These are phyloP conservation scores for Mycotypha africana DNA, from an alignment of 371 early-diverging fungal species.

Conservation along the genomic window DNA sequence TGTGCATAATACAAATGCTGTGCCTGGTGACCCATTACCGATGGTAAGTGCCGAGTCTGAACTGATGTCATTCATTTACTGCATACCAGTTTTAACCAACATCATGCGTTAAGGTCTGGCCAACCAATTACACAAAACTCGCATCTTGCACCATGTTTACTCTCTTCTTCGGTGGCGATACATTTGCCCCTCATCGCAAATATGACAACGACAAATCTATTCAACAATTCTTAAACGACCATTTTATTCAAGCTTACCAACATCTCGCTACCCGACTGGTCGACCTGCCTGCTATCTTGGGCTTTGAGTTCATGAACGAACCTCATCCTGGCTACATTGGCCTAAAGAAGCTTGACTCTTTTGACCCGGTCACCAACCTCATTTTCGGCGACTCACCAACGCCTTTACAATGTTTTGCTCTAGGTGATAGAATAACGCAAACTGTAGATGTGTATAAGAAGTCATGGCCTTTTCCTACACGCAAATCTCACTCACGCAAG, in stretches of 20 bases:
- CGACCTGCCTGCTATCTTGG: slow-evolving; percentile 61
- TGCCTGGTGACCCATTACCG: slow-evolving; percentile 56
- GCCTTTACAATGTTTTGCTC: slow-evolving; percentile 66
- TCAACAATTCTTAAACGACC: slow-evolving; percentile 49
- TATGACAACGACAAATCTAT: slow-evolving; percentile 42
- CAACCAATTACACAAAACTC: slow-evolving; percentile 79
- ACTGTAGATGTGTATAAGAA: slow-evolving; percentile 66
- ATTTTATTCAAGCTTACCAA: slow-evolving; percentile 48
- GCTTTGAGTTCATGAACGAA: slow-evolving; percentile 82
- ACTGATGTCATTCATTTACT: too few relatives aligned
- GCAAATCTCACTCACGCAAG: slow-evolving; percentile 44
- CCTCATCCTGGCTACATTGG: slow-evolving; percentile 81
- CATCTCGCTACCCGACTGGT: slow-evolving; percentile 54
- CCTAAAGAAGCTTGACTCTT: slow-evolving; percentile 44
- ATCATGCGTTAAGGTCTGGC: slow-evolving; percentile 51
- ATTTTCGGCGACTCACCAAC: slow-evolving; percentile 67
- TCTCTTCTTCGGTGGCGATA: slow-evolving; percentile 75
- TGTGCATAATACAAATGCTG: slow-evolving; percentile 66
- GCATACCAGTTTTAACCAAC: background rate
- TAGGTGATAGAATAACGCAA: slow-evolving; percentile 61
- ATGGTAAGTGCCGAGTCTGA: slow-evolving; percentile 45
- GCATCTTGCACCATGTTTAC: slow-evolving; percentile 82
- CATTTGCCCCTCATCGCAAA: slow-evolving; percentile 60
- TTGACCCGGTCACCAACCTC: slow-evolving; percentile 62
- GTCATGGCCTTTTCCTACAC: slow-evolving; percentile 72